Conservation (phyloP, 495 filamentous ascomycete species). For the Aspergillus campestris region DNA sequence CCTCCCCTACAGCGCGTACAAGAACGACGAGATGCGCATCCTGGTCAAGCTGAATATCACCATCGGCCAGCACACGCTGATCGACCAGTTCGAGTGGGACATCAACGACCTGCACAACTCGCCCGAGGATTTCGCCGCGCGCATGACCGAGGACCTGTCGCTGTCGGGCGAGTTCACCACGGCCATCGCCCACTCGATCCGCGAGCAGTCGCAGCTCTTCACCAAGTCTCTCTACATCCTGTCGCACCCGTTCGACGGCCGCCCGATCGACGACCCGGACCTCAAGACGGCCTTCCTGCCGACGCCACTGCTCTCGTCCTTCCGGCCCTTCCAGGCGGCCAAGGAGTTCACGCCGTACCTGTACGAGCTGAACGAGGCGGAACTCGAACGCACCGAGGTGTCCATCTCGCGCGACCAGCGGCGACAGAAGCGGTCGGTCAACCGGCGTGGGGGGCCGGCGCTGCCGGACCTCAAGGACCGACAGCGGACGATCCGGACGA, state of each 20-base stretch:
- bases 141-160: conserved; percentile 84
- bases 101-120: conserved; percentile 91
- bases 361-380: conserved; percentile 85
- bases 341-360: conserved; percentile 91
- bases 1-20: conserved; percentile 86
- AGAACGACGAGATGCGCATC: conserved; percentile 98
- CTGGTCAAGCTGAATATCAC: conserved; percentile 94
- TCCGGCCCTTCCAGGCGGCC: conserved; percentile 80
- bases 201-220: conserved; percentile 90
- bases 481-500: conserved; percentile 79
- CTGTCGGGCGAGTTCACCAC: conserved; percentile 95
- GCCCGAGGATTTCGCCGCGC: conserved; percentile 84
- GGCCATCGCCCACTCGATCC: conserved; percentile 92
- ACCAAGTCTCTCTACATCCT: conserved; percentile 88
- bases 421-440: conserved; percentile 89
- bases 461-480: conserved; percentile 93
- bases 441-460: conserved; percentile 86
- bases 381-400: conserved; percentile 83
- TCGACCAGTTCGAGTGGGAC: conserved; percentile 99
- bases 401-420: conserved; percentile 89
- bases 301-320: conserved; percentile 71
- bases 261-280: conserved; percentile 86
- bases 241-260: conserved; percentile 89
- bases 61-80: conserved; percentile 86
- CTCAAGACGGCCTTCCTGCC: conserved; percentile 76